Evolutionary conservation across 352 stramenopile genomes (phyloP).

Genomic region (Globisporangium radiosum): DNA sequence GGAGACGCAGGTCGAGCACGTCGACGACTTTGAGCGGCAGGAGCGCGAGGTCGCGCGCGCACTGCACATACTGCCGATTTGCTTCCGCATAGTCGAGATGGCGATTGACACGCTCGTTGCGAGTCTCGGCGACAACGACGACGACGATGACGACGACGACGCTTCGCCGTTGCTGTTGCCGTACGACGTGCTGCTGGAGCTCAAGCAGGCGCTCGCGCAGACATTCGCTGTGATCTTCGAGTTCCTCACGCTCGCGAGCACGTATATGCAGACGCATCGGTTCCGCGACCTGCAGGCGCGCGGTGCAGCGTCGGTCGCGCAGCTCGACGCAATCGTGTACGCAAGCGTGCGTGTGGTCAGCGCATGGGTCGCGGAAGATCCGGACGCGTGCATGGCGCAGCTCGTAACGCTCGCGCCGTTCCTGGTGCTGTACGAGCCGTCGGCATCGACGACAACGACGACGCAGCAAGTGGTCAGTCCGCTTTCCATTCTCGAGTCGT

Average conservation of each 20-base stretch:
- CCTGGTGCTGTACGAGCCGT: conserved; percentile 59
- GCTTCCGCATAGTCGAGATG: conserved; percentile 70
- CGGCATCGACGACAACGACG: conserved; percentile 1
- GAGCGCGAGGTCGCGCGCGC: conserved; percentile 46
- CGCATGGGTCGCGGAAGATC: conserved; percentile 81
- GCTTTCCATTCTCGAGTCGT: background rate
- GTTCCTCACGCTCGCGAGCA: conserved; percentile 52
- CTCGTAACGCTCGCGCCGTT: conserved; percentile 72
- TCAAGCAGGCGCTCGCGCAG: conserved; percentile 67
- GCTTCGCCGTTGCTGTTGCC: conserved; percentile 32
- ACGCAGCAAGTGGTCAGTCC: too few relatives aligned
- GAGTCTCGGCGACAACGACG: conserved; percentile 17
- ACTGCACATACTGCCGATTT: conserved; percentile 60
- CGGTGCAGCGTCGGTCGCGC: conserved; percentile 26
- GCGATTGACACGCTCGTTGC: conserved; percentile 59
- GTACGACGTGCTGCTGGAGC: conserved; percentile 64
- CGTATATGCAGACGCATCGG: conserved; percentile 70
- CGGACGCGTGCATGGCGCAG: conserved; percentile 59
- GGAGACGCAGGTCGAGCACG: conserved; percentile 36
- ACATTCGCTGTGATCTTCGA: conserved; percentile 68
- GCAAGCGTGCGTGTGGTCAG: conserved; percentile 70
- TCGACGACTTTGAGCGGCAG: conserved; percentile 40
- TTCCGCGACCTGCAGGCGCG: conserved; percentile 40
- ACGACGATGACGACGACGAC: conserved; percentile 13
- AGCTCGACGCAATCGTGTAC: conserved; percentile 71